These are phyloP conservation scores for Eucalyptus camaldulensis DNA, from an alignment of 345 rosid species.

Conservation along the genomic window DNA sequence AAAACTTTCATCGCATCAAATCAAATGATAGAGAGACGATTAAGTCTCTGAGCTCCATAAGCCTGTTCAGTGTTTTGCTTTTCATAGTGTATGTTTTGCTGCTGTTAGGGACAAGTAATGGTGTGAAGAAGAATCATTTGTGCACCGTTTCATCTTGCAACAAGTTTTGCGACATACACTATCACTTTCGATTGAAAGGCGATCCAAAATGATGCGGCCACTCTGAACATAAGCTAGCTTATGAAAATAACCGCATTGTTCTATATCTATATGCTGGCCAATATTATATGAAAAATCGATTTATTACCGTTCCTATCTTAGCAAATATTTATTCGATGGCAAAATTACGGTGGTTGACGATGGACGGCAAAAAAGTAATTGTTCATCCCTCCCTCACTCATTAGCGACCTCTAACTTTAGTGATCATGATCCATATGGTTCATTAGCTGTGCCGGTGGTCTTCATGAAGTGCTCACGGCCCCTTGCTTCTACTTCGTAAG, in stretches of 20 bases:
- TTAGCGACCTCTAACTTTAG: rapidly evolving
- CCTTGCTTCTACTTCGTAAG: rapidly evolving
- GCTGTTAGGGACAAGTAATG: too few relatives aligned
- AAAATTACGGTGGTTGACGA: rapidly evolving
- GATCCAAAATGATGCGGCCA: rapidly evolving
- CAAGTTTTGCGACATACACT: not conserved
- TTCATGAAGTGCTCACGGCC: not conserved
- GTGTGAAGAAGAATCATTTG: too few relatives aligned
- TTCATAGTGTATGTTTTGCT: too few relatives aligned
- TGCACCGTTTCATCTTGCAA: too few relatives aligned
- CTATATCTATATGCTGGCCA: rapidly evolving
- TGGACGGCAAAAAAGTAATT: not conserved
- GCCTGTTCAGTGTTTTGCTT: too few relatives aligned
- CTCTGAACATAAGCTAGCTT: rapidly evolving
- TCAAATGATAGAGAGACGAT: too few relatives aligned
- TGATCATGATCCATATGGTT: rapidly evolving
- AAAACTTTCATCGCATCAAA: too few relatives aligned
- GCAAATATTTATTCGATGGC: too few relatives aligned
- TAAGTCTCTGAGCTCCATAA: too few relatives aligned
- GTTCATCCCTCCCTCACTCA: not conserved
- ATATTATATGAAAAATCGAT: not conserved
- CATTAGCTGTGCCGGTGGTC: rapidly evolving
- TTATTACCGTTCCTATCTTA: too few relatives aligned
- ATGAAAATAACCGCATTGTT: rapidly evolving
- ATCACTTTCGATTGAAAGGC: not conserved